A percentile compares a stretch with the other conserved stretches of the same genome.
phyloP scores from a whole-genome alignment of 73 alveolate genomes.

The Effrenium voratum region DNA sequence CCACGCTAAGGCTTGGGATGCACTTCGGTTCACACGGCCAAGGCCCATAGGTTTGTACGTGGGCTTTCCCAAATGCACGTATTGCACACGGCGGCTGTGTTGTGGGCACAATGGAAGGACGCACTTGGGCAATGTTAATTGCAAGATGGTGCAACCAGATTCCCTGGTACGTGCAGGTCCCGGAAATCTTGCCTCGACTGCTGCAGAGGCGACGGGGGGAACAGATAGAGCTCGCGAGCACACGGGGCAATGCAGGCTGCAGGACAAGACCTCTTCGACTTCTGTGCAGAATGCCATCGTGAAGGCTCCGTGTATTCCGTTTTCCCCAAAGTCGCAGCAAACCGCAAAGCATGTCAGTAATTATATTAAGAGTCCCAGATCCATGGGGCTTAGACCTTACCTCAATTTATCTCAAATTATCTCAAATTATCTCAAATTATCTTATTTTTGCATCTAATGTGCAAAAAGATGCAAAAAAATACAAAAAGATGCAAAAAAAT shows the following conservation, averaged over 20 bases:
- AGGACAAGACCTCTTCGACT: slow-evolving; percentile 43
- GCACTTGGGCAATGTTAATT: not conserved
- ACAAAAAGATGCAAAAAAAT: too few species aligned
- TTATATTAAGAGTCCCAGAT: too few species aligned
- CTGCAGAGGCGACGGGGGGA: slow-evolving; percentile 25
- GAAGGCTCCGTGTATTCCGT: not conserved
- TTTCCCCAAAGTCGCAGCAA: not conserved
- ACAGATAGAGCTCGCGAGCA: too few species aligned
- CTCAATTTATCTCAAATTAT: too few species aligned
- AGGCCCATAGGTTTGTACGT: not conserved
- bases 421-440: too few species aligned
- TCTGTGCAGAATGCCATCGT: slow-evolving; percentile 89
- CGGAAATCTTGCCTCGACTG: slow-evolving; percentile 1
- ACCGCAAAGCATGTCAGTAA: not conserved
- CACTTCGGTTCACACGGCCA: not conserved
- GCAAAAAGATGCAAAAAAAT: too few species aligned
- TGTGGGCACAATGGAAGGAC: not conserved
- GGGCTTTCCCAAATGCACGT: not conserved
- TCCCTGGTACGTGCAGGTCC: not conserved
- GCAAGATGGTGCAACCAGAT: not conserved
- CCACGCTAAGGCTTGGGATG: slow-evolving; percentile 47
- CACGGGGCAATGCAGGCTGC: slow-evolving; percentile 62
- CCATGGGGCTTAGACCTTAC: too few species aligned
- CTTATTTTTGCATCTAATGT: too few species aligned
- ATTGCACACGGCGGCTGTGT: not conserved